These are phyloP conservation scores for Epichloe gansuensis DNA, from an alignment of 2,329 filamentous ascomycete species.

Conservation along the genomic window DNA sequence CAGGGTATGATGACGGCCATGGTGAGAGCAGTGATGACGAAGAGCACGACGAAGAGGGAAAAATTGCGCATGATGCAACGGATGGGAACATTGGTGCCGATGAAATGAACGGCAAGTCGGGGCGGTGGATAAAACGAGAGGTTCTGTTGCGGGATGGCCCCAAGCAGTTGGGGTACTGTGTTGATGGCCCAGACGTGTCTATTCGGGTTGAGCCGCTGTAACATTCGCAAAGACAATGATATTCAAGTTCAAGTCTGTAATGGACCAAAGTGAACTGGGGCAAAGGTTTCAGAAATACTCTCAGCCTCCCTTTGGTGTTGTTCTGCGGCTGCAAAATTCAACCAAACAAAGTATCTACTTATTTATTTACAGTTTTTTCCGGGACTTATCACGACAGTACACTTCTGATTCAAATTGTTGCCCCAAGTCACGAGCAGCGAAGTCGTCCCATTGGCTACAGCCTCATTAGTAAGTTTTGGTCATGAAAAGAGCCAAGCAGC, in stretches of 20 bases:
- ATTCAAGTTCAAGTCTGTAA: no score
- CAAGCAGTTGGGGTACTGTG: constrained; percentile 67
- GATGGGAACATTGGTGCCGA: constrained; percentile 1
- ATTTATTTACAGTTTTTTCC: no score
- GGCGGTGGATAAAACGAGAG: constrained; percentile 62
- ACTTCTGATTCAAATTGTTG: not conserved
- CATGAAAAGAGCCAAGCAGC: no score
- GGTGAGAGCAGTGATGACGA: constrained; percentile 41
- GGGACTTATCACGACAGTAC: no score
- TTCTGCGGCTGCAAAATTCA: no score
- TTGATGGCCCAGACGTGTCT: constrained; percentile 58
- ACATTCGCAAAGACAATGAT: not conserved
- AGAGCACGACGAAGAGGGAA: constrained; percentile 16
- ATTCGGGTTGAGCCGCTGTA: constrained; percentile 51
- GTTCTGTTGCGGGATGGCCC: constrained; percentile 70
- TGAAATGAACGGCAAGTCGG: constrained; percentile 22
- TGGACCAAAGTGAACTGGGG: no score
- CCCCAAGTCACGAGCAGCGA: constrained; percentile 22
- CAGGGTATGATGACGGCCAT: constrained; percentile 46
- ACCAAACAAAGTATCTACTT: no score
- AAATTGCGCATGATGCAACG: constrained; percentile 15
- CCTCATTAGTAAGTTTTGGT: constrained; percentile 34
- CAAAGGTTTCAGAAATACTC: no score
- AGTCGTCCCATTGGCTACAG: constrained; percentile 39
- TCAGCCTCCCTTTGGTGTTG: no score